These are phyloP conservation scores for Penstemon newberryi DNA, from an alignment of 257 asterid genomes.

Conservation along the genomic window DNA sequence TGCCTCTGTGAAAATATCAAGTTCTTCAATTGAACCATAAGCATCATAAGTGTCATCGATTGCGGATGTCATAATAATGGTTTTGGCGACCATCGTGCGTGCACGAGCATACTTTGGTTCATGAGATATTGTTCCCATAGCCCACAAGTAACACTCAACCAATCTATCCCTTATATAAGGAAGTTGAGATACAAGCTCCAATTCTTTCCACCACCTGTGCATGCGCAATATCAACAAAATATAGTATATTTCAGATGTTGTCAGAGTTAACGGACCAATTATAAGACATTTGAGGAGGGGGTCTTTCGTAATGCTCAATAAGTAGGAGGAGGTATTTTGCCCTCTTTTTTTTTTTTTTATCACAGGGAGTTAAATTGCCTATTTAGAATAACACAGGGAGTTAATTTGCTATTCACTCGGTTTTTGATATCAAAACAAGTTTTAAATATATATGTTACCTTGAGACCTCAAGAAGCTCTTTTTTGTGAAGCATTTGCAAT, in stretches of 20 bases:
- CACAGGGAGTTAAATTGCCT: no score
- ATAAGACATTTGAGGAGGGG: no score
- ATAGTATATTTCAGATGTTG: no score
- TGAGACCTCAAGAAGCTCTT: conserved; percentile 27
- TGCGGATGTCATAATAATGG: not conserved
- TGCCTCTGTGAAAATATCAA: conserved; percentile 11
- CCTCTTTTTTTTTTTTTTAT: no score
- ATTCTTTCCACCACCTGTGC: conserved; percentile 28
- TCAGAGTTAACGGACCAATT: no score
- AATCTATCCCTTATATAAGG: conserved; percentile 31
- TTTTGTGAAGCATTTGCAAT: conserved; percentile 25
- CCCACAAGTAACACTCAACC: conserved; percentile 27
- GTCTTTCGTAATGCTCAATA: no score
- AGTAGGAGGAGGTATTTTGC: no score
- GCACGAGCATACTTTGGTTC: conserved; percentile 25
- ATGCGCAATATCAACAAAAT: no score
- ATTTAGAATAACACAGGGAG: no score
- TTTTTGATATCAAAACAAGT: no score
- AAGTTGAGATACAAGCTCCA: conserved; percentile 16
- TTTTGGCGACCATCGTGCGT: conserved; percentile 18
- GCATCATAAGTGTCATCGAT: conserved; percentile 21
- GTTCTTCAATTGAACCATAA: conserved; percentile 20
- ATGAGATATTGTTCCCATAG: conserved; percentile 18
- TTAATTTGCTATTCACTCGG: no score
- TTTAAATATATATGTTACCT: conserved; percentile 16